Evolutionary conservation across 352 stramenopile genomes (phyloP).

Genomic region (Phytophthora foliorum): DNA sequence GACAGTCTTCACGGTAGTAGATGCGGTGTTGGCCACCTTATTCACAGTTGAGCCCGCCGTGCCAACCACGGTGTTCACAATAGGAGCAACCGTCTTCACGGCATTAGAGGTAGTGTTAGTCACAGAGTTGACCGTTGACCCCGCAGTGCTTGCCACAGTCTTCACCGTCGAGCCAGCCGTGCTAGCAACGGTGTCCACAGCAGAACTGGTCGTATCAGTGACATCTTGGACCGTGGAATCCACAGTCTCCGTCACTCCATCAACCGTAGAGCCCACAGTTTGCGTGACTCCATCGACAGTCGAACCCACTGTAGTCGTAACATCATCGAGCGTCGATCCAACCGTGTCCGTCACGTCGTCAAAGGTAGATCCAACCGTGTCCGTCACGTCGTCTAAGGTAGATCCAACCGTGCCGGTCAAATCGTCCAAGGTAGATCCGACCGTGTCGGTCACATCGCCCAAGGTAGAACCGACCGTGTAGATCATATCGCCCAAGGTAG

Average conservation of each 20-base stretch:
- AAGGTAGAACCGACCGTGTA: slow-evolving; percentile 4
- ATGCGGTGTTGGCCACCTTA: slow-evolving; percentile 1
- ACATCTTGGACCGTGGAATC: slow-evolving; percentile 18
- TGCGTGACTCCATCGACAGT: background rate
- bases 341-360: slow-evolving; percentile 10
- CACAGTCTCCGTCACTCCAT: slow-evolving; percentile 7
- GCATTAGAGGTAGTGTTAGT: background rate
- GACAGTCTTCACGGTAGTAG: background rate
- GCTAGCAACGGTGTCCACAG: slow-evolving; percentile 3
- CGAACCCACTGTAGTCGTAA: slow-evolving; percentile 2
- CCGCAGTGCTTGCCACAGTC: slow-evolving; percentile 1
- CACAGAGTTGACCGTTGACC: slow-evolving; percentile 6
- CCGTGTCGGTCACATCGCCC: background rate
- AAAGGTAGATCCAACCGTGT: background rate
- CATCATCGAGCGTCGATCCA: slow-evolving; percentile 13
- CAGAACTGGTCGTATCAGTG: slow-evolving; percentile 6
- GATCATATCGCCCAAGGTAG: slow-evolving; percentile 5
- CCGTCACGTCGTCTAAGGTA: background rate
- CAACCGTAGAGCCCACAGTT: slow-evolving; percentile 13
- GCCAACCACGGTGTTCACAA: slow-evolving; percentile 7
- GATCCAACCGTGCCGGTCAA: slow-evolving; percentile 6
- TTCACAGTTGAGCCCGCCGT: slow-evolving; percentile 13
- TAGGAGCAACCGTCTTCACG: background rate
- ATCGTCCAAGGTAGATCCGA: slow-evolving; percentile 5
- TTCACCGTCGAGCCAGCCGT: slow-evolving; percentile 16